Conservation (phyloP, 2,329 filamentous ascomycete genomes). For the Aspergillus tanneri region DNA sequence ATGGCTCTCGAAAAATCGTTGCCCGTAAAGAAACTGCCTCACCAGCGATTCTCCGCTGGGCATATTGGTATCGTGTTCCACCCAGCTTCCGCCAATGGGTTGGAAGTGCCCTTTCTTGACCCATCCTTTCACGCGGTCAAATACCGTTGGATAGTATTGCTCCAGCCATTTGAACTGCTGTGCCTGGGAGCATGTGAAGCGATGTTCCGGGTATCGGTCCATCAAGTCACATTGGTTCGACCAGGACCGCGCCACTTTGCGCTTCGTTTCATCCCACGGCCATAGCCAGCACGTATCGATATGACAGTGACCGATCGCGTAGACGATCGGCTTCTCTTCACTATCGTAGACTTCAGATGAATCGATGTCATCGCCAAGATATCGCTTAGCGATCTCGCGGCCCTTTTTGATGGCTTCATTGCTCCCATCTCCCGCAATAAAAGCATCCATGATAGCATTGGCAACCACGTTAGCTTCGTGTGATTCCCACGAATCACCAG, state of each 20-base stretch:
- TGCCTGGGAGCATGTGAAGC: conserved; percentile 88
- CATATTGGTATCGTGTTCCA: conserved; percentile 97
- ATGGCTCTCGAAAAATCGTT: conserved; percentile 88
- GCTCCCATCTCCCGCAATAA: conserved; percentile 72
- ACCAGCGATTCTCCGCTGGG: conserved; percentile 92
- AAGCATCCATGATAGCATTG: conserved; percentile 86
- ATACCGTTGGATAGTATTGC: conserved; percentile 80
- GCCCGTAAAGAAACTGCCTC: conserved; percentile 91
- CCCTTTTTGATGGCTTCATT: conserved; percentile 74
- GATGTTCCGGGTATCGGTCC: conserved; percentile 90
- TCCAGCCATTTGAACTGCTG: conserved; percentile 99
- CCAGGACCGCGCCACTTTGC: conserved; percentile 94
- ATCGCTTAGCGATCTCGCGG: conserved; percentile 78
- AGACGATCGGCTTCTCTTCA: conserved; percentile 73
- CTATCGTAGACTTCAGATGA: conserved; percentile 80
- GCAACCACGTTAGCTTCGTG: conserved; percentile 80
- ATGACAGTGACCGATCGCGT: conserved; percentile 91
- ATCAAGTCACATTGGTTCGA: conserved; percentile 94
- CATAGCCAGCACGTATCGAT: conserved; percentile 99
- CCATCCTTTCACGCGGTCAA: conserved; percentile 86
- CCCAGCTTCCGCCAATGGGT: conserved; percentile 96
- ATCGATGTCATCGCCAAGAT: conserved; percentile 77
- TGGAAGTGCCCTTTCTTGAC: conserved; percentile 89
- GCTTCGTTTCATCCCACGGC: conserved; percentile 97
- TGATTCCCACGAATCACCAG: conserved; percentile 80